These are phyloP conservation scores for Botrytis elliptica DNA, from an alignment of 2,329 filamentous ascomycete genomes.

Conservation along the genomic window DNA sequence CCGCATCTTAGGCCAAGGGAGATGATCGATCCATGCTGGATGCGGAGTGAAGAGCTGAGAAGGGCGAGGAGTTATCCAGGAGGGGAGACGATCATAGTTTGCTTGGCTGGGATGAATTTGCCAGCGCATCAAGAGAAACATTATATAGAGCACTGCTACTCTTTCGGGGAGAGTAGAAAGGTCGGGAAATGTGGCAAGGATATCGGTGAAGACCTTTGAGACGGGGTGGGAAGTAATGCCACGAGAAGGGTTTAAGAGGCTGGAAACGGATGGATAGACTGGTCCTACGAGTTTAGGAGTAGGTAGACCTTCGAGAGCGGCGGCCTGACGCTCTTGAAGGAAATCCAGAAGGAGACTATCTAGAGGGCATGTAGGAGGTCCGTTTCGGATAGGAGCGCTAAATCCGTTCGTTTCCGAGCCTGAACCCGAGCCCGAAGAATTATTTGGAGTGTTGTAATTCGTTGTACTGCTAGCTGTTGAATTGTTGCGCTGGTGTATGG, in stretches of 20 bases:
- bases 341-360: constrained; percentile 81
- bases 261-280: constrained; percentile 75
- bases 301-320: constrained; percentile 63
- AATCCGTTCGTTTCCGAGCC: constrained; percentile 36
- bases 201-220: constrained; percentile 82
- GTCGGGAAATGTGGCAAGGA: constrained; percentile 78
- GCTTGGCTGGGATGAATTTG: constrained; percentile 75
- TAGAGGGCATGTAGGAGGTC: constrained; percentile 69
- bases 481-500: constrained; percentile 30
- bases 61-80: constrained; percentile 66
- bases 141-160: constrained; percentile 76
- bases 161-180: constrained; percentile 77
- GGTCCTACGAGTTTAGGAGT: constrained; percentile 69
- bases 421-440: constrained; percentile 17
- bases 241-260: constrained; percentile 69
- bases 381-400: constrained; percentile 52
- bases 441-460: constrained; percentile 32
- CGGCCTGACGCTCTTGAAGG: constrained; percentile 65
- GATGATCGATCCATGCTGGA: constrained; percentile 77
- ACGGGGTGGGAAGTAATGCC: constrained; percentile 68
- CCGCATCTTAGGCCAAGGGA: constrained; percentile 78
- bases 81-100: constrained; percentile 75
- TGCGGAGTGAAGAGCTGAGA: constrained; percentile 67
- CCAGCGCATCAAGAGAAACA: constrained; percentile 88
- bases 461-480: constrained; percentile 28